phyloP scores from a whole-genome alignment of 495 filamentous ascomycete species.

The Aspergillus haitiensis region DNA sequence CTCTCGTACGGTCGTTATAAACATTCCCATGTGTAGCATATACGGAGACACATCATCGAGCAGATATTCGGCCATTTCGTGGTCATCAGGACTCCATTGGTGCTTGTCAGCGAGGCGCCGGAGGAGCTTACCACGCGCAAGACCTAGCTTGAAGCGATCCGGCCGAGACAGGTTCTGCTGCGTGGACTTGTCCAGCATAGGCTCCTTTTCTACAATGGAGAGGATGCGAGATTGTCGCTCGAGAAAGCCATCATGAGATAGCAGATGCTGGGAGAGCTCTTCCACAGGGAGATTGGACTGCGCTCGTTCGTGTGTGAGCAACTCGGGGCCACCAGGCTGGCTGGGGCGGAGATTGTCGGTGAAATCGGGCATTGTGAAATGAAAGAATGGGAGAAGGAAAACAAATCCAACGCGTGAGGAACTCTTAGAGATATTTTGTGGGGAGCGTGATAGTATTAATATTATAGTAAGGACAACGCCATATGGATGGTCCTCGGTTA shows the following conservation, averaged over 20 bases:
- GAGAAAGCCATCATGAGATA: constrained; percentile 43
- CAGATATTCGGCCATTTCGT: constrained; percentile 50
- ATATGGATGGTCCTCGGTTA: background rate
- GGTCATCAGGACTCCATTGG: constrained; percentile 43
- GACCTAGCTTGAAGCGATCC: constrained; percentile 47
- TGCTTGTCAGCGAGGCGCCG: constrained; percentile 40
- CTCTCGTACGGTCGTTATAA: constrained; percentile 42
- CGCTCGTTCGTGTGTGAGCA: constrained; percentile 39
- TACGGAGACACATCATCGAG: constrained; percentile 31
- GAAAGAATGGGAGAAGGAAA: background rate
- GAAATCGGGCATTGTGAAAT: constrained; percentile 44
- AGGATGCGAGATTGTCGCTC: constrained; percentile 43
- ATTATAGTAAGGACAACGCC: background rate
- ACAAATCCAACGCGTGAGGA: background rate
- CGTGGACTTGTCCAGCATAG: constrained; percentile 43
- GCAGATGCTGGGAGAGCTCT: constrained; percentile 42
- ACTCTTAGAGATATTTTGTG: background rate
- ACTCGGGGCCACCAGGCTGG: constrained; percentile 38
- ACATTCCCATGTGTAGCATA: constrained; percentile 35
- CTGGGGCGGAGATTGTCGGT: constrained; percentile 45
- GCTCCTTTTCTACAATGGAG: constrained; percentile 36
- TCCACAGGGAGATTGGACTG: constrained; percentile 37
- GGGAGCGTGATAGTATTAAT: background rate
- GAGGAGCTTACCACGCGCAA: constrained; percentile 49
- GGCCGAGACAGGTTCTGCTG: constrained; percentile 49